phyloP scores from a whole-genome alignment of 2,329 filamentous ascomycete genomes.

The Myriosclerotinia duriaeana region DNA sequence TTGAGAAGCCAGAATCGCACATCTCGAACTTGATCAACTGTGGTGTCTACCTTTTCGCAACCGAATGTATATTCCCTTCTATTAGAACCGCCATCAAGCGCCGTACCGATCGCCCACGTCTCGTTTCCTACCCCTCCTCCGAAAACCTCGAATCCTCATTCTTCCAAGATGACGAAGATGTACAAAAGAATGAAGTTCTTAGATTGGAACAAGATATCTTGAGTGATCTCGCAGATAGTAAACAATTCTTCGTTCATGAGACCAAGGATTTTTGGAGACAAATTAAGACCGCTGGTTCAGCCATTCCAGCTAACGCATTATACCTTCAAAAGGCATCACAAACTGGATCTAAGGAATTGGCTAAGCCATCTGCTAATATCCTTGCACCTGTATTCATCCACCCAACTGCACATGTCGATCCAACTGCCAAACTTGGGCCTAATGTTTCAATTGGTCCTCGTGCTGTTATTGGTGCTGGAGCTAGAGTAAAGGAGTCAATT shows the following conservation, averaged over 20 bases:
- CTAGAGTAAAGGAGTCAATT: constrained; percentile 91
- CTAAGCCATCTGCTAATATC: constrained; percentile 80
- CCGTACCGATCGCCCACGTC: constrained; percentile 83
- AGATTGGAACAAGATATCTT: constrained; percentile 96
- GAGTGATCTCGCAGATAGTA: constrained; percentile 91
- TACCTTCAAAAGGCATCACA: constrained; percentile 96
- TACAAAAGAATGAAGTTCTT: constrained; percentile 79
- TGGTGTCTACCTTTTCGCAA: constrained; percentile 95
- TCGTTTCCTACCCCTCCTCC: constrained; percentile 92
- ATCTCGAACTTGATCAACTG: constrained; percentile 99
- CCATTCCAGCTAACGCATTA: constrained; percentile 92
- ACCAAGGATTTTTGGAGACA: constrained; percentile 99
- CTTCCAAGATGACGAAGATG: constrained; percentile 68
- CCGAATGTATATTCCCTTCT: constrained; percentile 93
- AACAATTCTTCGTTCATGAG: constrained; percentile 97
- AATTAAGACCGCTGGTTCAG: constrained; percentile 98
- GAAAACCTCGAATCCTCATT: constrained; percentile 80
- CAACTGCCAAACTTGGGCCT: constrained; percentile 92
- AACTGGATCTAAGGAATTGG: constrained; percentile 75
- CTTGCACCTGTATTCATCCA: constrained; percentile 94
- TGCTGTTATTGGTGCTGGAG: constrained; percentile 79
- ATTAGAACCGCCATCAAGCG: constrained; percentile 95
- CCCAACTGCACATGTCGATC: constrained; percentile 84
- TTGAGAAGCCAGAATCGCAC: constrained; percentile 97
- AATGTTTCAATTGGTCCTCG: constrained; percentile 97